Evolutionary conservation across 108 stramenopile species (phyloP), one percentile per base, ranked within the genome.

Genomic region (Discostella pseudostelligera): DNA sequence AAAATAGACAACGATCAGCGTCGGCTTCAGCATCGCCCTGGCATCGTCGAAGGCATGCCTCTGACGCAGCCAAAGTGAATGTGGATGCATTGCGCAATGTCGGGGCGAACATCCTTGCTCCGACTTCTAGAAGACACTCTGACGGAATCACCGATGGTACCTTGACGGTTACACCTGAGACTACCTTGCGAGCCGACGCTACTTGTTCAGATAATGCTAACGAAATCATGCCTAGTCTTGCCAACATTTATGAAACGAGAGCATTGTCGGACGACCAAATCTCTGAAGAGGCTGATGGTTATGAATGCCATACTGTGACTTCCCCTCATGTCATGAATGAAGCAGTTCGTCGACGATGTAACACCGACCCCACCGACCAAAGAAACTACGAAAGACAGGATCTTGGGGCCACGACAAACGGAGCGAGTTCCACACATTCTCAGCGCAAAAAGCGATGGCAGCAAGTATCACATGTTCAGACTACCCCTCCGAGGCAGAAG

Each of bases 341-440:
- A 24, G 19, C 45, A 13, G 59, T 26, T 64, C 71, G 71, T 16
- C 62, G 62, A 56, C 62, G 71, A n/a, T 64, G 53, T 45, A 63
- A 64, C 44, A 72, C 71, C 16, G 71, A 72, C 39, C 71, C 71
- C 10, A 57, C 56, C 24, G 32, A 35, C 28, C 42, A 17, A 5
- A 29, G 35, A 22, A 13, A 12, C 8, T 36, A 21, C 6, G 17
- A 53, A 19, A 43, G 42, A 7, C 42, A 43, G n/a, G 12, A 13
- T 28, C 9, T 22, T 39, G 55, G 0, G 16, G 39, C 44, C 21
- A 21, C 26, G 21, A 16, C 44, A 3, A 21, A 21, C 42, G 24
- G 44, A 6, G 16, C 26, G 24, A 11, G 40, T 26, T 20, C 44
- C 17, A 4, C n/a, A n/a, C n/a, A n/a, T n/a, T n/a, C 21, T 17